Conservation (phyloP, 2,329 filamentous ascomycete species). For the Trichoderma sp. region DNA sequence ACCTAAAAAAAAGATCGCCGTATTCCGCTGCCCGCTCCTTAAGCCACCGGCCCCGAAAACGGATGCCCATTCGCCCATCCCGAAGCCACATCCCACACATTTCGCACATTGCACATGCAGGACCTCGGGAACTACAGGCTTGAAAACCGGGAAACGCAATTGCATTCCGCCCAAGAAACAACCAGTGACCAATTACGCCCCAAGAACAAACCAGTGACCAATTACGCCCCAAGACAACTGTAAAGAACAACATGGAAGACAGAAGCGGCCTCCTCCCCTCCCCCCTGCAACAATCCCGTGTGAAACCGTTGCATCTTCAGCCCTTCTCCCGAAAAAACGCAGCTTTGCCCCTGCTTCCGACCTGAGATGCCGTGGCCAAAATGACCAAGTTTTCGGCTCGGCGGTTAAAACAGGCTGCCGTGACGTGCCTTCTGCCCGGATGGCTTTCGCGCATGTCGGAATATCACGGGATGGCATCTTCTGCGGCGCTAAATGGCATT, state of each 20-base stretch:
- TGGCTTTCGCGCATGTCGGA: not conserved
- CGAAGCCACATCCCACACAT: not conserved
- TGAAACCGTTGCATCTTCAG: not conserved
- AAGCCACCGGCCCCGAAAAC: not conserved
- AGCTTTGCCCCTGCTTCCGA: not conserved
- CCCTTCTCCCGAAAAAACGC: not conserved
- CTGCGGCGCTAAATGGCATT: not conserved
- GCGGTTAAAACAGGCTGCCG: not conserved
- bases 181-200: no score
- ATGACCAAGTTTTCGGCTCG: not conserved
- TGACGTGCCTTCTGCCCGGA: not conserved
- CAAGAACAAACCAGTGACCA: no score
- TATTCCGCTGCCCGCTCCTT: not conserved
- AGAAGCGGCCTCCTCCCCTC: not conserved
- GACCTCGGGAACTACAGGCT: conserved; percentile 32
- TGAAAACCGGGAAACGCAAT: not conserved
- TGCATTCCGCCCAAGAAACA: no score
- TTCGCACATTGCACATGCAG: not conserved
- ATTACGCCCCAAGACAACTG: no score
- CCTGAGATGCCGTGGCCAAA: not conserved
- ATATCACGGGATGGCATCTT: not conserved
- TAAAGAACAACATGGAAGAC: not conserved
- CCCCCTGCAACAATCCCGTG: not conserved
- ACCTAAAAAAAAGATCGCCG: not conserved
- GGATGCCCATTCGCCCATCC: not conserved